These are phyloP conservation scores for Abrus precatorius DNA, from an alignment of 306 rosid species.

Conservation along the genomic window DNA sequence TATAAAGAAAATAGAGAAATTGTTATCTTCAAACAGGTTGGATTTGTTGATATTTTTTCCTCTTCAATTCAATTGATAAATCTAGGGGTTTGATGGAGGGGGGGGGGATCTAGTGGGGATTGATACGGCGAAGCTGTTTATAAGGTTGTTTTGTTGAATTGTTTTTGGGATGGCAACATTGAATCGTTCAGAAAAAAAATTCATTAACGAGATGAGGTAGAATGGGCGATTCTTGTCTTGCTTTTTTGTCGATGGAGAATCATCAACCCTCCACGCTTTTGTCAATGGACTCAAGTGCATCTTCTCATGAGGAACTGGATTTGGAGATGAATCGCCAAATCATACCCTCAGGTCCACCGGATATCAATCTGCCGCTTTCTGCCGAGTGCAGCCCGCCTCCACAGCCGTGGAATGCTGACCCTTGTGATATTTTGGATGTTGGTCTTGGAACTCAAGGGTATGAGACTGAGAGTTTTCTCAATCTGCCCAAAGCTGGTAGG, in stretches of 20 bases:
- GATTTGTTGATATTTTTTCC: constrained; percentile 46
- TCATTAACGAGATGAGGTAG: constrained; percentile 67
- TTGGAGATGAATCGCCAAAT: constrained; percentile 87
- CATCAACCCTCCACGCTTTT: constrained; percentile 86
- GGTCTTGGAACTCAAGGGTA: constrained; percentile 85
- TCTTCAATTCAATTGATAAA: constrained; percentile 61
- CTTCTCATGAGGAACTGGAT: constrained; percentile 91
- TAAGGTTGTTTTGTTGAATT: constrained; percentile 72
- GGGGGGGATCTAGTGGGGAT: constrained; percentile 87
- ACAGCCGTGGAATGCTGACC: constrained; percentile 75
- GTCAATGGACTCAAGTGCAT: constrained; percentile 95
- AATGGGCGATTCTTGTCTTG: constrained; percentile 79
- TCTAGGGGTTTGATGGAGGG: constrained; percentile 99
- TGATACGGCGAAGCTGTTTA: constrained; percentile 74
- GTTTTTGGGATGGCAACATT: constrained; percentile 64
- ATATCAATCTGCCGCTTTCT: constrained; percentile 85
- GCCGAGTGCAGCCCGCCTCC: constrained; percentile 86
- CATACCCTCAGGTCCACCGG: constrained; percentile 78
- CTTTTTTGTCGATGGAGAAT: constrained; percentile 85
- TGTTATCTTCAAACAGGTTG: constrained; percentile 33
- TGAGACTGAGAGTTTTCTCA: constrained; percentile 76
- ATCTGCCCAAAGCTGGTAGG: constrained; percentile 73
- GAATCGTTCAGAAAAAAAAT: constrained; percentile 62
- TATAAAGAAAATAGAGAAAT: constrained; percentile 40
- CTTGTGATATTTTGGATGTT: constrained; percentile 80